Base-by-base conservation (phyloP, 2,329 filamentous ascomycete species). In the Ciborinia camelliae region DNA sequence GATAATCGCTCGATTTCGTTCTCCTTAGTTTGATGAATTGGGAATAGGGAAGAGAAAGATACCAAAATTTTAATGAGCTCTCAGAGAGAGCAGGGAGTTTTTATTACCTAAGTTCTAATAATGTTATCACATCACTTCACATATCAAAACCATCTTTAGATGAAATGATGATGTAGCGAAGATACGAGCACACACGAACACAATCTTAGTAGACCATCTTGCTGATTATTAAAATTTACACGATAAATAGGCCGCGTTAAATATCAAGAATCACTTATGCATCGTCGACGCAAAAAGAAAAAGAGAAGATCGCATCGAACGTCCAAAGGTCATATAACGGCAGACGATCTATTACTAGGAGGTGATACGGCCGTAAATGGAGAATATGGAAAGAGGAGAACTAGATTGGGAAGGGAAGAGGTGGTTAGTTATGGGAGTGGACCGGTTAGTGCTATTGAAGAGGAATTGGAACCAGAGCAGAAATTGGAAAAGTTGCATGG, bases 261-360 rank as follows among this genome's bases (percentile, higher is more conserved):
- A 58, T 58, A 58, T 30, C 55, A 58, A 58, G 55, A 58, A 35
- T 58, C 55, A 58, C 20, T 58, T 7, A 58, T 47, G 7, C 41
- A 58, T 47, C 55, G 55, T 47, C 61, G 52, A 48, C 39, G 43
- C 18, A 48, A 47, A 63, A 63, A 48, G 54, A 57, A 63, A 63
- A 57, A 63, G 54, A 63, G 52, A 50, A 63, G 61, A 48, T 47
- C 55, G 18, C 55, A 58, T 58, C 55, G 55, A 58, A 58, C 55
- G 15, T 39, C 47, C 23, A 57, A 63, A n/a, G 5, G 3, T 50
- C 61, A 63, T 26, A 50, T 58, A 43, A 58, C 55, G 35, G 43
- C 52, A 8, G 61, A 63, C 58, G 61, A 63, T 58, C 39, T 63
- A 12, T 47, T 63, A 32, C n/a, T 63, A 18, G 61, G 52, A 23